Evolutionary conservation across 352 stramenopile genomes (phyloP).

Genomic region (Pythium pyrilobum): DNA sequence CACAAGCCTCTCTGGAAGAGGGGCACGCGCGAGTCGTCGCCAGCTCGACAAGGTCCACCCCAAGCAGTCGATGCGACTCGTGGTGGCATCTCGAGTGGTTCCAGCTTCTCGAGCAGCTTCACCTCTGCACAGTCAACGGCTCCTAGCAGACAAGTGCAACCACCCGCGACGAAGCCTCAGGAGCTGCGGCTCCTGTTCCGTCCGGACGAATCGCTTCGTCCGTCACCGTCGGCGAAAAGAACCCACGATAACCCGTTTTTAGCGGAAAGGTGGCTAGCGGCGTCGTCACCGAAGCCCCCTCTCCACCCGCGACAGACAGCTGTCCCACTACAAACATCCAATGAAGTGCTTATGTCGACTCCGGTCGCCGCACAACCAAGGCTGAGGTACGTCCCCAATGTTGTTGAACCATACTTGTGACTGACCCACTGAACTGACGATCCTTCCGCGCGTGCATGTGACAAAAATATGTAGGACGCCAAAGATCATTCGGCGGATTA

Average conservation of each 20-base stretch:
- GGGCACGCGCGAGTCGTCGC: background rate
- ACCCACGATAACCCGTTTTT: background rate
- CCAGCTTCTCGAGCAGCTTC: background rate
- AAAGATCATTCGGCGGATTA: constrained; percentile 32
- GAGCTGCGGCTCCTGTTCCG: background rate
- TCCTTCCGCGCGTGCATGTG: background rate
- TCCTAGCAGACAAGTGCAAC: no score
- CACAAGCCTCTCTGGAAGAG: constrained; percentile 15
- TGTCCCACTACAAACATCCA: no score
- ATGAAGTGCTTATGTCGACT: constrained; percentile 1
- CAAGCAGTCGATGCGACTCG: no score
- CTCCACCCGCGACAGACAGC: background rate
- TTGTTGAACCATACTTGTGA: background rate
- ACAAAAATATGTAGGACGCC: constrained; percentile 18
- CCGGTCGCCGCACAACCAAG: constrained; percentile 3
- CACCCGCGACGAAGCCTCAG: no score
- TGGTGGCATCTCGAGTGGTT: no score
- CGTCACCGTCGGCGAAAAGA: background rate
- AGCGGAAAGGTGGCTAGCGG: background rate
- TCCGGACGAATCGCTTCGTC: background rate
- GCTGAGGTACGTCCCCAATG: constrained; percentile 1
- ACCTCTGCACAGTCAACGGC: background rate
- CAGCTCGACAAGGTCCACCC: no score
- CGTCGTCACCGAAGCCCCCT: constrained; percentile 15
- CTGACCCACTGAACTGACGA: background rate